These are phyloP conservation scores for Purshia tridentata DNA, from an alignment of 306 rosid genomes.

Conservation along the genomic window DNA sequence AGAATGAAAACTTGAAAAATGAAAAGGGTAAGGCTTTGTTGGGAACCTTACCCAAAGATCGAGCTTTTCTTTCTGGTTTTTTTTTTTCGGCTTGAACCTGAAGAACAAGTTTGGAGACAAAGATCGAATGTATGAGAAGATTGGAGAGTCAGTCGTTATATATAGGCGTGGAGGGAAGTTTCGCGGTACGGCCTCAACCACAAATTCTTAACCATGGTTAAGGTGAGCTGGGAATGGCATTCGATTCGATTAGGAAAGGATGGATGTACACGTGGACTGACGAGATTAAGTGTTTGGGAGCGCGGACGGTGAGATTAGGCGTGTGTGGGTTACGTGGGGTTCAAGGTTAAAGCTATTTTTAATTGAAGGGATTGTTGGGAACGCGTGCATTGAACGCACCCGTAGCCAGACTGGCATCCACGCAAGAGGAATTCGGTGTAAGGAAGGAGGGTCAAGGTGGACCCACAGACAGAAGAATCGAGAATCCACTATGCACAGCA, in stretches of 20 bases:
- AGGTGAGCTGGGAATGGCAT: too few species aligned
- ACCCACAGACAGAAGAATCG: background rate
- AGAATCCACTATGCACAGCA: background rate
- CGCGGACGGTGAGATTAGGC: conserved; percentile 21
- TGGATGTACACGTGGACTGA: conserved; percentile 11
- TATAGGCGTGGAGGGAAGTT: conserved; percentile 1
- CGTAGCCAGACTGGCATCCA: background rate
- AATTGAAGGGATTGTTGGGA: background rate
- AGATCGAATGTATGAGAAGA: background rate
- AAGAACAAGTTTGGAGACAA: too few species aligned
- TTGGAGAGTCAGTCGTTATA: rapidly evolving
- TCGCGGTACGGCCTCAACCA: background rate
- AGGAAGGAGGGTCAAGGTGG: background rate
- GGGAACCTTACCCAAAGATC: background rate
- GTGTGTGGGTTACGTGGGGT: background rate
- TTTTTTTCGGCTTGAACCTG: too few species aligned
- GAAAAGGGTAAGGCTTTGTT: background rate
- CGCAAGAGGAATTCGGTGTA: background rate
- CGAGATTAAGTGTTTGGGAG: background rate
- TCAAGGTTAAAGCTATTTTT: background rate
- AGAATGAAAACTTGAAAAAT: background rate
- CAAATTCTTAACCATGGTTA: conserved; percentile 16
- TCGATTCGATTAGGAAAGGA: too few species aligned
- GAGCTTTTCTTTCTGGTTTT: background rate
- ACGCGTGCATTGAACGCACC: conserved; percentile 35